These are phyloP conservation scores for Agrostemma githago DNA, from an alignment of 148 eudicot species.

Conservation along the genomic window DNA sequence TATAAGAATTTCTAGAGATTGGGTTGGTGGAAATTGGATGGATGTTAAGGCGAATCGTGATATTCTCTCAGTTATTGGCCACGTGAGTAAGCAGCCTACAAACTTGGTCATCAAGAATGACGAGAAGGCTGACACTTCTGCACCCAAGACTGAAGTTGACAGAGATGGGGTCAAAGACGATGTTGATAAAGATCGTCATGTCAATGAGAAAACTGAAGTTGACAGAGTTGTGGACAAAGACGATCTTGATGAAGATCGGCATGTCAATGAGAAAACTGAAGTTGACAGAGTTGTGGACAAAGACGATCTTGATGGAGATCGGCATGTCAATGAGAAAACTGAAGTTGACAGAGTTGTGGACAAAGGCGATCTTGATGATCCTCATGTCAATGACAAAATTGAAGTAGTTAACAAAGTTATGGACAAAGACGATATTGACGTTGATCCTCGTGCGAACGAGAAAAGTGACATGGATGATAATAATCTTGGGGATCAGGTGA, in stretches of 20 bases:
- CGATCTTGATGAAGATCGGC: background rate
- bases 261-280: background rate
- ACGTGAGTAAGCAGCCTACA: constrained; percentile 30
- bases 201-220: background rate
- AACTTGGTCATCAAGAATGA: constrained; percentile 33
- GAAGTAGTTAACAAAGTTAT: background rate
- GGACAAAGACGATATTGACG: constrained; percentile 6
- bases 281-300: background rate
- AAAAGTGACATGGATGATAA: constrained; percentile 21
- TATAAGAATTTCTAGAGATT: constrained; percentile 74
- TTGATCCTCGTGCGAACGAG: constrained; percentile 5
- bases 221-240: constrained; percentile 11
- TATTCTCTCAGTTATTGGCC: constrained; percentile 33
- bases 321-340: constrained; percentile 16
- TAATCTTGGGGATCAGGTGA: constrained; percentile 13
- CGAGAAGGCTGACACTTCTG: constrained; percentile 30
- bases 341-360: constrained; percentile 10
- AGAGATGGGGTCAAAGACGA: constrained; percentile 29
- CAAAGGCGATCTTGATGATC: constrained; percentile 3
- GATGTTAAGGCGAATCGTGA: constrained; percentile 50
- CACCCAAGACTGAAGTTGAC: constrained; percentile 25
- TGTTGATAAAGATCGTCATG: too few relatives aligned
- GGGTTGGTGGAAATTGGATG: constrained; percentile 70
- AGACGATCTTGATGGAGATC: constrained; percentile 21
- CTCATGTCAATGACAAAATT: too few relatives aligned